phyloP scores from a whole-genome alignment of 2,329 filamentous ascomycete species.

The Neonectria ditissima region DNA sequence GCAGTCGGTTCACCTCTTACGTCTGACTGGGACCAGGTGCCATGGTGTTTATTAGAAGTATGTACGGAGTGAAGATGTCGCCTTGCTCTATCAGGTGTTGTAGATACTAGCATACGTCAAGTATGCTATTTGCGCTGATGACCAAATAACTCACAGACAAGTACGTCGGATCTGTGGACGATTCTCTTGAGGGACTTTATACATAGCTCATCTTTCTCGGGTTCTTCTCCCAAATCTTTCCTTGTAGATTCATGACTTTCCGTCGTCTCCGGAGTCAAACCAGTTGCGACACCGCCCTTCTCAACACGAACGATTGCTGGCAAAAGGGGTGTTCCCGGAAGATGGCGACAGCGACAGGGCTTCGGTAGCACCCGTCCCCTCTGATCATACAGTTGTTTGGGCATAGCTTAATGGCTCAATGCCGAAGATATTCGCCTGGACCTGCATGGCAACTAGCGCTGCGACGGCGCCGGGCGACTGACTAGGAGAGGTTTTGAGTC shows the following conservation, averaged over 20 bases:
- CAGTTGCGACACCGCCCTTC: constrained; percentile 16
- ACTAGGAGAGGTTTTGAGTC: not conserved
- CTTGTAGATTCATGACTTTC: not conserved
- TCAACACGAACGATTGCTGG: constrained; percentile 15
- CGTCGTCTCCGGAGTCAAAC: constrained; percentile 7
- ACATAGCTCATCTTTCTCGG: not conserved
- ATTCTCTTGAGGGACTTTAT: not conserved
- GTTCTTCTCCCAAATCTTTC: not conserved
- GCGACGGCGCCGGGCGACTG: not conserved
- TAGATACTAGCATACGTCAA: not conserved
- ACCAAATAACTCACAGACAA: not conserved
- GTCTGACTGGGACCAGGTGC: not conserved
- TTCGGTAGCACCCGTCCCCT: constrained; percentile 7
- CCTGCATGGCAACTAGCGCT: constrained; percentile 12
- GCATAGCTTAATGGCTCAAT: constrained; percentile 15
- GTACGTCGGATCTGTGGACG: not conserved
- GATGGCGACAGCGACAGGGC: constrained; percentile 17
- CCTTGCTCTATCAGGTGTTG: not conserved
- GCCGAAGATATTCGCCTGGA: constrained; percentile 22
- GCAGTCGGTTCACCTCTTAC: constrained; percentile 10
- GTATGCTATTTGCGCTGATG: not conserved
- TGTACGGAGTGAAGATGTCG: not conserved
- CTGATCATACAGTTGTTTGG: constrained; percentile 20
- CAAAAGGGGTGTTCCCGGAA: constrained; percentile 5
- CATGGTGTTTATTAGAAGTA: constrained; percentile 7